Conservation (phyloP, 805 yeast species). For the Metschnikowia continentalis region DNA sequence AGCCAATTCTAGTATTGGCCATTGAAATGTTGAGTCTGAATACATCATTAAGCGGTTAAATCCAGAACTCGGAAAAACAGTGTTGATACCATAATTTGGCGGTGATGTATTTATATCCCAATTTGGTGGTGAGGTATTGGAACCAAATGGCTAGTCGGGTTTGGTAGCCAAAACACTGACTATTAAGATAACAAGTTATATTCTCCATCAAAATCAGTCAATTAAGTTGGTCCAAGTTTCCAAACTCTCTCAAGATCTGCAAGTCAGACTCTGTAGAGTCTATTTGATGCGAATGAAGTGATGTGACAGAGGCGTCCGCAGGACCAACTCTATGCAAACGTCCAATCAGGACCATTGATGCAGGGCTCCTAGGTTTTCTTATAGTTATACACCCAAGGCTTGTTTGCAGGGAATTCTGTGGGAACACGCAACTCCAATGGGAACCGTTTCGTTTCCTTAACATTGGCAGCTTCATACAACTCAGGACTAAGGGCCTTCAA, state of each 20-base stretch:
- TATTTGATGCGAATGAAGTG: background rate
- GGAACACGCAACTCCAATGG: slow-evolving; percentile 86
- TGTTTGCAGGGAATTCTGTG: slow-evolving; percentile 80
- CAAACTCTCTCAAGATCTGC: too few relatives aligned
- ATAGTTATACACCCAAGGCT: slow-evolving; percentile 66
- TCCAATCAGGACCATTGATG: background rate
- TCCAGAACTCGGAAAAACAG: too few relatives aligned
- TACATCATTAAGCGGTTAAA: too few relatives aligned
- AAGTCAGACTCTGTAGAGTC: background rate
- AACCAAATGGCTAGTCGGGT: too few relatives aligned
- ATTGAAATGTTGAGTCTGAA: background rate
- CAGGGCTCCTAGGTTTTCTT: slow-evolving; percentile 1
- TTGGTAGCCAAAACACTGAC: too few relatives aligned
- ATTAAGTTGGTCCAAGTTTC: too few relatives aligned
- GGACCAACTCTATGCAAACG: background rate
- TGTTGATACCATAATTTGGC: too few relatives aligned
- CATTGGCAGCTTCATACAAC: slow-evolving; percentile 61
- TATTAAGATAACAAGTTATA: too few relatives aligned
- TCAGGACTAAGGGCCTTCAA: slow-evolving; percentile 49
- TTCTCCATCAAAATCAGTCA: too few relatives aligned
- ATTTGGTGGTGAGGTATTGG: too few relatives aligned
- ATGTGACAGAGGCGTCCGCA: background rate
- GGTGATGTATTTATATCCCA: too few relatives aligned
- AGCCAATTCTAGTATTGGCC: background rate
- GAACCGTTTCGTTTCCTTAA: slow-evolving; percentile 56